Base-by-base conservation (phyloP, 305 asterid species). In the Rubia tinctorum region DNA sequence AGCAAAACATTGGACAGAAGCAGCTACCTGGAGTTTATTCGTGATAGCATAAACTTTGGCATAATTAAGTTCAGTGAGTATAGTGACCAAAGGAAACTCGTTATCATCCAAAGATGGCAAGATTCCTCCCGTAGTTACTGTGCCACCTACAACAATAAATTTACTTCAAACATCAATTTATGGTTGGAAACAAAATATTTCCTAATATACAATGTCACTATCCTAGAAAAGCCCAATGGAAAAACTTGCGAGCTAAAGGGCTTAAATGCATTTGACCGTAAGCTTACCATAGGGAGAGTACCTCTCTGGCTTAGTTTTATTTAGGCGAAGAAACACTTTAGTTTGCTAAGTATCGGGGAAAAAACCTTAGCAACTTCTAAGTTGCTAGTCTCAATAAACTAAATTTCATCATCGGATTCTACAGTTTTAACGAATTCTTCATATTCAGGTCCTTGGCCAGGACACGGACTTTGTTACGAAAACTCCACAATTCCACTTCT, bases 61-160 rank as follows among this genome's bases (percentile, higher is more conserved):
- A 76, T 97, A 90, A 83, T 95, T 92, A 75, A 86, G 88, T 75
- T 95, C 97, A 22, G 91, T 90, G 89, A 95, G 84, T 47, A 87
- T 56, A 62, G 92, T 90, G 80, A 89, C 89, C 73, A 95, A 81
- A 6, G 96, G 96, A 71, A 90, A 89, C 83, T 87, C 89, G 85
- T 90, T 90, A 77, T 77, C 79, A 77, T 86, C 92, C 89, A 92
- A 73, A 82, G 90, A 90, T 20, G 80, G 84, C 84, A 90, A 81
- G 78, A 92, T 89, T 44, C 80, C 77, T 22, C 85, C 93, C 9
- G 74, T 71, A 12, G 73, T 78, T 63, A 88, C 79, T 65, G 70
- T 75, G 72, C 84, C 97, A 53, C 34, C 75, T 71, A 44, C 25
- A 71, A 22, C 25, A 60, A 58, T 0, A 7, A 58, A 71, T 27